Evolutionary conservation across 495 filamentous ascomycete species (phyloP), one percentile per base, ranked within the genome.

Genomic region (Diplogelasinospora grovesii): DNA sequence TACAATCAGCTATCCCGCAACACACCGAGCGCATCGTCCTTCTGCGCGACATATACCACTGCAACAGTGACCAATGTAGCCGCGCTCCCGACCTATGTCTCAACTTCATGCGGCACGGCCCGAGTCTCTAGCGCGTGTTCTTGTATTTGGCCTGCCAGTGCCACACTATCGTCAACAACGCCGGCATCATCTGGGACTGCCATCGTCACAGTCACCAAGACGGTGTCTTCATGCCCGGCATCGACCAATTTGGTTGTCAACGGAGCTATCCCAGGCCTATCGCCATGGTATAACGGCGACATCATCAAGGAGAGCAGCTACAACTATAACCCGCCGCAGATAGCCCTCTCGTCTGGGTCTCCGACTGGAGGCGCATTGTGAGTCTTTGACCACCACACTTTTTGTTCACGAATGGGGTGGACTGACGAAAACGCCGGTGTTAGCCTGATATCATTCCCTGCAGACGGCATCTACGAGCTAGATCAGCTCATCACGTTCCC

Each of bases 221-320:
- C 30, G 11, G 30, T 18, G 15, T 9, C 30, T 4, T 14, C 15
- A 8, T 33, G 30, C 30, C 30, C 30, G 13, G 30, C 30, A 16
- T 18, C 30, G 30, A 33, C 30, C 13, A 33, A 33, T 18, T 18
- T 33, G 15, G 30, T 33, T 10, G 30, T 18, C 30, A 33, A 33
- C 13, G n/a, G n/a, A 5, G n/a, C 30, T 18, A 18, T 33, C 14
- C n/a, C 10, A 4, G 30, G 30, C 30, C 14, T 33, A 8, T 16
- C 3, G 3, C 30, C 30, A 8, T 33, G 30, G 30, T n/a, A 8
- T 8, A 33, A 33, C 30, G 9, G 10, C 13, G 30, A 33, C 11
- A 16, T 16, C 13, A 33, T 33, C 13, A 15, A 9, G 9, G 18
- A 14, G n/a, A n/a, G 15, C 4, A 33, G 30, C 30, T 33, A 33